Evolutionary conservation across 768 basidiomycete genomes (phyloP).

Genomic region (Roridomyces roridus): DNA sequence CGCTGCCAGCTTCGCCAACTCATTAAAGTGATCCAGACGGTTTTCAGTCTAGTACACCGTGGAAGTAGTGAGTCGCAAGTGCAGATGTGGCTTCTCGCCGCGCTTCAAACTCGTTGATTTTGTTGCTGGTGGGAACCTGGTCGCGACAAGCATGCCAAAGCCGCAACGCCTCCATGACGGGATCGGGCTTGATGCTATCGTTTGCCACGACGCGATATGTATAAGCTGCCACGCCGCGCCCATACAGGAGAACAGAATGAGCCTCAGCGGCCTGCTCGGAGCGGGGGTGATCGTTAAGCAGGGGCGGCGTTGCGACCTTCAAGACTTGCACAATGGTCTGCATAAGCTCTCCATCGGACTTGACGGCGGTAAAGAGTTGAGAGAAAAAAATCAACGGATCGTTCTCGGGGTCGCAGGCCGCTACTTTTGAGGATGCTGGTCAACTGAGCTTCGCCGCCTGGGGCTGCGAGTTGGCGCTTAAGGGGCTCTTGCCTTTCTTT

Average conservation of each 20-base stretch:
- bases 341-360: neutral
- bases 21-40: neutral
- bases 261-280: neutral
- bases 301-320: neutral
- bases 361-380: neutral
- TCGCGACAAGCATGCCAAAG: neutral
- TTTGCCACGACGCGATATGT: neutral
- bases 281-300: too few relatives aligned
- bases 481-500: neutral
- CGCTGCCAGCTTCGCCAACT: neutral
- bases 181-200: neutral
- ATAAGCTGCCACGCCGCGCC: neutral
- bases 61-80: constrained; percentile 2
- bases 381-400: neutral
- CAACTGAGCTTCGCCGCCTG: neutral
- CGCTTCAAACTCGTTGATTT: neutral
- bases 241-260: neutral
- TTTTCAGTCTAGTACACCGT: neutral
- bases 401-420: neutral
- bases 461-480: neutral
- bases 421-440: neutral
- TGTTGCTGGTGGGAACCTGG: neutral
- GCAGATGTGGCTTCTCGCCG: neutral
- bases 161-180: neutral
- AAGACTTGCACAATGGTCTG: neutral